phyloP scores from a whole-genome alignment of 2,329 filamentous ascomycete species.

The Dactylellina drechsleri region DNA sequence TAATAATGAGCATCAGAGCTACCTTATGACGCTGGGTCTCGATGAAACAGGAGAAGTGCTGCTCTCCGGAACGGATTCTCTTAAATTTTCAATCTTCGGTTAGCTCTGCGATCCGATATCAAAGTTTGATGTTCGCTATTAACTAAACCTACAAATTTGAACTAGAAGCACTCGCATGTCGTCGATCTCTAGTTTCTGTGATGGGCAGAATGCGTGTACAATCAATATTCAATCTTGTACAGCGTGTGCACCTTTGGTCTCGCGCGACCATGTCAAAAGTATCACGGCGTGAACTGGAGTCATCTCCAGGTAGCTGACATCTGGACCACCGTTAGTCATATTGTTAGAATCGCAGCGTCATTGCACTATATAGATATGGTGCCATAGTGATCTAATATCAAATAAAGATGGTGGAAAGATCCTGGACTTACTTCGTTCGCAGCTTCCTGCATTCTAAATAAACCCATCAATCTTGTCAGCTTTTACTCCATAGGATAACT shows the following conservation, averaged over 20 bases:
- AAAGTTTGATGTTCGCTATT: background rate
- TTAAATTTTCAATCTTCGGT: constrained; percentile 8
- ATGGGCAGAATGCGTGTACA: constrained; percentile 57
- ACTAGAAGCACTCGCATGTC: constrained; percentile 19
- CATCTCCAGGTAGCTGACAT: constrained; percentile 47
- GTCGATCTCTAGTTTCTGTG: constrained; percentile 51
- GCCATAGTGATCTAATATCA: background rate
- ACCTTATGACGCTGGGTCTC: constrained; percentile 38
- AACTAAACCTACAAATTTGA: constrained; percentile 25
- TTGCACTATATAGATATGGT: too few relatives aligned
- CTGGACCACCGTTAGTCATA: constrained; percentile 21
- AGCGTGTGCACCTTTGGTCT: constrained; percentile 55
- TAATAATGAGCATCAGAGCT: background rate
- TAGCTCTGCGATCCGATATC: background rate
- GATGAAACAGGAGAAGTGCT: constrained; percentile 26
- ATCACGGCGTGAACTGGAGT: constrained; percentile 19
- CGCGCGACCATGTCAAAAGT: constrained; percentile 32
- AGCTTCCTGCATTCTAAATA: constrained; percentile 46
- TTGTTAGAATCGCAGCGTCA: background rate
- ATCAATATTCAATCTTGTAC: constrained; percentile 54
- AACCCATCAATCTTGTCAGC: constrained; percentile 16
- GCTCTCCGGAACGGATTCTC: constrained; percentile 27
- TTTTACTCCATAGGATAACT: background rate
- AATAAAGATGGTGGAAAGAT: constrained; percentile 1
- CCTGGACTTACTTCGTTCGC: constrained; percentile 41